Evolutionary conservation across 495 filamentous ascomycete species (phyloP).

Genomic region (Lasiosphaeriaceae sp.): DNA sequence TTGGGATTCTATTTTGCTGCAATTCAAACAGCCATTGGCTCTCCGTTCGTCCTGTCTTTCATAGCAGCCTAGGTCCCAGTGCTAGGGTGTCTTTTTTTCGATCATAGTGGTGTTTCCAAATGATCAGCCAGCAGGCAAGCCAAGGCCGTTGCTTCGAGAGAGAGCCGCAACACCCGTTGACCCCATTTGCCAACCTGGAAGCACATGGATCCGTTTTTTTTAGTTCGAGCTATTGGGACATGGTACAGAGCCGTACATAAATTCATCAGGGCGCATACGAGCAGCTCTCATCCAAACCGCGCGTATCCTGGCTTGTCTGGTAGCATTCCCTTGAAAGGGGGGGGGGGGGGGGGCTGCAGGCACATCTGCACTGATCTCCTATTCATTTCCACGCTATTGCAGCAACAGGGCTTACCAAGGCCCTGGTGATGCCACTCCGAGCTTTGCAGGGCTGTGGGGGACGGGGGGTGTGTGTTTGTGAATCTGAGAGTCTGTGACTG

Average conservation of each 20-base stretch:
- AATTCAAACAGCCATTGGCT: neutral
- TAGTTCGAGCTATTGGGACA: too few relatives aligned
- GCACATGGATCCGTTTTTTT: too few relatives aligned
- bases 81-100: too few relatives aligned
- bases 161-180: too few relatives aligned
- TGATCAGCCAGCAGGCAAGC: too few relatives aligned
- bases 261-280: neutral
- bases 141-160: too few relatives aligned
- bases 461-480: too few relatives aligned
- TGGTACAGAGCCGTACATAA: too few relatives aligned
- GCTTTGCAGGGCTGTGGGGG: neutral
- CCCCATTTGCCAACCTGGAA: too few relatives aligned
- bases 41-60: neutral
- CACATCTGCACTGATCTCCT: conserved; percentile 14
- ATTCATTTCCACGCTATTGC: neutral
- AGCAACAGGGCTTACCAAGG: neutral
- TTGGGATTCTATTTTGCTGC: neutral
- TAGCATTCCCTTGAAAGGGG: neutral
- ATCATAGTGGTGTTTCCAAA: too few relatives aligned
- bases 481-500: too few relatives aligned
- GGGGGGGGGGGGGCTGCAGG: neutral
- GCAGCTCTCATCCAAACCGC: neutral
- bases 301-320: conserved; percentile 14
- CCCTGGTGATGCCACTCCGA: neutral
- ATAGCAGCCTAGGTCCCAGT: too few relatives aligned